Conservation (phyloP, 139 green algal species). For the Coccomyxa sp. region DNA sequence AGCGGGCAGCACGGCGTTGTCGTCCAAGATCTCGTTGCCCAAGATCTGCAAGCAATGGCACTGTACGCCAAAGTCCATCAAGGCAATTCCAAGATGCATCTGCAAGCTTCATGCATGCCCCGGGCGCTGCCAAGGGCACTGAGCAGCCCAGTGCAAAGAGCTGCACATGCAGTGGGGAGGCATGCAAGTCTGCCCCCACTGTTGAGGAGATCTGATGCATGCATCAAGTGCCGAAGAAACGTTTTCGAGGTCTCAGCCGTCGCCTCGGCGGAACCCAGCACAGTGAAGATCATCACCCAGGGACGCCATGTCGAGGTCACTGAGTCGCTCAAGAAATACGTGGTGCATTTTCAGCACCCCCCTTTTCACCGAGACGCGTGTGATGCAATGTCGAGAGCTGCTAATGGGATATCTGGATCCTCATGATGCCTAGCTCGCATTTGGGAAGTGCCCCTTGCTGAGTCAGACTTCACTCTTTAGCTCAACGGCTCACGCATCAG, state of each 20-base stretch:
- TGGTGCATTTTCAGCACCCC: conserved; percentile 13
- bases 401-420: not conserved
- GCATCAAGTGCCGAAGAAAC: not conserved
- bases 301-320: conserved; percentile 53
- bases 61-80: no score
- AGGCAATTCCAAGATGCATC: no score
- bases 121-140: no score
- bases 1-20: no score
- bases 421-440: not conserved
- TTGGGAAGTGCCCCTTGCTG: not conserved
- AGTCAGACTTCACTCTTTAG: not conserved
- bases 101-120: no score
- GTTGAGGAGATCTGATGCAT: not conserved
- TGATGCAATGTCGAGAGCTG: no score
- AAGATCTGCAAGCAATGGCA: no score
- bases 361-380: no score
- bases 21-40: no score
- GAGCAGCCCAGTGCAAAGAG: no score
- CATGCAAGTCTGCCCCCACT: no score
- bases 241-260: not conserved
- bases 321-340: conserved; percentile 48
- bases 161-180: no score
- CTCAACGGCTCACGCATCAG: not conserved
- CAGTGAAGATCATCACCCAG: conserved; percentile 45
- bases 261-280: not conserved